phyloP scores from a whole-genome alignment of 768 basidiomycete genomes.

The Rhizopogon rudus region DNA sequence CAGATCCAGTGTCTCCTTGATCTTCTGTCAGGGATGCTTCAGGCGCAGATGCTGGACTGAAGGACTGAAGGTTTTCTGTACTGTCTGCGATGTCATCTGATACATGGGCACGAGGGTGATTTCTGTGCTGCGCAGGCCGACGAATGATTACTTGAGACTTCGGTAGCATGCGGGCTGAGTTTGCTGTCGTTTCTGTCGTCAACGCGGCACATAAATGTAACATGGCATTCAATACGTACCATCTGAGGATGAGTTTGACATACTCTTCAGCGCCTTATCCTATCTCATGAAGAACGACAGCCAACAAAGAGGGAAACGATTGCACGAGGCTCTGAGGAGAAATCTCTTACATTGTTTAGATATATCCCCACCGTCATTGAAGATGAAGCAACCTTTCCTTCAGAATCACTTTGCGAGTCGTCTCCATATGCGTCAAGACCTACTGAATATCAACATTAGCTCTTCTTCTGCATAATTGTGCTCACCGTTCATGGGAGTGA shows the following conservation, averaged over 20 bases:
- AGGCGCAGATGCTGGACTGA: not conserved
- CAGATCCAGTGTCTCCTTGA: not conserved
- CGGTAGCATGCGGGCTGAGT: conserved; percentile 34
- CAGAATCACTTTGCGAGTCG: conserved; percentile 57
- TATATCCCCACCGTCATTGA: conserved; percentile 11
- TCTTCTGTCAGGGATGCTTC: not conserved
- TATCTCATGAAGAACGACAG: conserved; percentile 57
- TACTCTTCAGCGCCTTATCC: conserved; percentile 49
- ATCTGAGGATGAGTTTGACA: conserved; percentile 22
- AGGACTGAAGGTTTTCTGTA: conserved; percentile 5
- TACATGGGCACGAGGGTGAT: conserved; percentile 44
- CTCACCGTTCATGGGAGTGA: conserved; percentile 27
- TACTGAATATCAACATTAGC: conserved; percentile 16
- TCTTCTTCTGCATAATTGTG: not conserved
- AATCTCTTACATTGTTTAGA: conserved; percentile 57
- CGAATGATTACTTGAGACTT: conserved; percentile 62
- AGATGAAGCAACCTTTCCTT: conserved; percentile 33
- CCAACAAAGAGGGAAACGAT: conserved; percentile 65
- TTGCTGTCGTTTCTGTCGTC: not conserved
- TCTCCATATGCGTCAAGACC: conserved; percentile 63
- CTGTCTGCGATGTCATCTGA: conserved; percentile 37
- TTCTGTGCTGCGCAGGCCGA: conserved; percentile 40
- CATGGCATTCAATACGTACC: conserved; percentile 13
- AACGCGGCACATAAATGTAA: not conserved
- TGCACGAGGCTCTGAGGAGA: conserved; percentile 29